Evolutionary conservation across 345 rosid species (phyloP), one percentile per base, ranked within the genome.

Genomic region (Punica granatum): DNA sequence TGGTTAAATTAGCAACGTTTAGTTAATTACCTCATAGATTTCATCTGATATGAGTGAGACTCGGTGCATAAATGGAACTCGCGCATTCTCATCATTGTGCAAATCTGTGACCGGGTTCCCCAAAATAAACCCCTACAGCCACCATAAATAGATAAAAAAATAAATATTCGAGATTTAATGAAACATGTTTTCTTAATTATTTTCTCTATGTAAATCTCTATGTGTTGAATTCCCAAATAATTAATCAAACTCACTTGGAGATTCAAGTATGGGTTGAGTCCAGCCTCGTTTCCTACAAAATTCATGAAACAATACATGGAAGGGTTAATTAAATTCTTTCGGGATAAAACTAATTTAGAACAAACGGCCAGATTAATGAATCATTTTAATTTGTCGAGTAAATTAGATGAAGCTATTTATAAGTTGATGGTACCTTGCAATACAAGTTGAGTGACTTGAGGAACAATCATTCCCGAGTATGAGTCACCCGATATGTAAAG

Each of bases 401-500:
- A 7, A 37, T 8, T 37, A 37, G n/a, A 37, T 13, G 42, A 37
- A 37, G 12, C 42, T 37, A 37, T 8, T 8, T 37, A 37, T 3
- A 25, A 63, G 41, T 26, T n/a, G 31, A 67, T 6, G 0, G 18
- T 74, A 67, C 83, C 76, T 28, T 75, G 6, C 0, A 64, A 53
- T 44, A 68, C 19, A 33, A 63, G 68, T 26, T 58, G 53, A 21
- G 78, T 39, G 4, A 79, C 44, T n/a, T 69, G 65, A 1, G 85
- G 83, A 6, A 82, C 82, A 48, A 77, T 82, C 61, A 72, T 68
- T 75, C 85, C 83, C 0, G 85, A 78, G 37, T 80, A 80, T 6
- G 86, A 83, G 66, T 83, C 86, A 2, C 86, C 86, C 5, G 74
- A 49, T 9, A 78, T 66, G 67, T 80, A 83, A 10, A 83, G 74